Evolutionary conservation across 1,284 basidiomycete species (phyloP), one percentile per base, ranked within the genome.

Genomic region (Tilletia caries): DNA sequence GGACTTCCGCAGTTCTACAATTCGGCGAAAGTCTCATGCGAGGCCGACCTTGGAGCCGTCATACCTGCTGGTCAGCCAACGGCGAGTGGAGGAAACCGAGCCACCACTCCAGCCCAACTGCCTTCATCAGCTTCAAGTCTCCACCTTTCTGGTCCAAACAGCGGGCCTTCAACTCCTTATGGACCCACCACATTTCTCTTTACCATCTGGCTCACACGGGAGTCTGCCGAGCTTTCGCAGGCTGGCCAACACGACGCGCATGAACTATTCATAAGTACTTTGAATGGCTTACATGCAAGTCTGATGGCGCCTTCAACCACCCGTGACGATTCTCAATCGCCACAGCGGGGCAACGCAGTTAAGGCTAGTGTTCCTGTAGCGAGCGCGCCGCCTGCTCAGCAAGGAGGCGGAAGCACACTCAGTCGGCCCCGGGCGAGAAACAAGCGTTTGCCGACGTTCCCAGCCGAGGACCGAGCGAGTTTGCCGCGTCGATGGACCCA

Each of bases 201-300:
- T 50, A 90, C 91, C 44, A 91, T 92, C 66, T 98, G 95, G 94
- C 89, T 90, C 75, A 89, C 90, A 32, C 72, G 75, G 44, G 74
- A 65, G 43, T 90, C 90, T 2, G 83, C 89, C 0, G 93, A 95
- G 76, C 86, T 97, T 2, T 89, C 92, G 8, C 93, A 92, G 1
- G 92, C 97, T 76, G 89, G 92, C 0, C 95, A 98, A 83, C 95
- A 97, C 79, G 95, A 95, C 75, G 92, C 93, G 0, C 92, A 95
- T 84, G 93, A 95, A 84, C 81, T 82, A 65, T 82, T 84, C 66
- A 83, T 83, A 58, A 77, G 75, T 13, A 75, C 79, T 2, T 73
- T 82, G 67, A 80, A 82, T 70, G 76, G 72, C 23, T 72, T 83
- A 60, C 82, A 83, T 64, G 68, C 68, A 1, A 73, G 77, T 0